These are phyloP conservation scores for Emmonsiellopsis sp. DNA, from an alignment of 2,329 filamentous ascomycete genomes.

Conservation along the genomic window DNA sequence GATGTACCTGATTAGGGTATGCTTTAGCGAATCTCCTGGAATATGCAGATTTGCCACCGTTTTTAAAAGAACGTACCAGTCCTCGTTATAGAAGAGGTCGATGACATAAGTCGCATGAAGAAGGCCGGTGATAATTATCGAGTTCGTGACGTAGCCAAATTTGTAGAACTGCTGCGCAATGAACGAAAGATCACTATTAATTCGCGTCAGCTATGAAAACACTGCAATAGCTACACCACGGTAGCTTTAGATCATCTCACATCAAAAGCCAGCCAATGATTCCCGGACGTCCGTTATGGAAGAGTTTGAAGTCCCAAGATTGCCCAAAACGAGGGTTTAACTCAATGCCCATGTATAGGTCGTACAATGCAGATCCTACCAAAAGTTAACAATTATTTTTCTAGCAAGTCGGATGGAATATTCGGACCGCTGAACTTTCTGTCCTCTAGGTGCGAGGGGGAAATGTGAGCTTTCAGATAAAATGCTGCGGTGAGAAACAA, in stretches of 20 bases:
- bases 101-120: conserved; percentile 39
- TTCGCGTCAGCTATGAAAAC: background rate
- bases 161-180: conserved; percentile 35
- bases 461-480: conserved; percentile 32
- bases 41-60: background rate
- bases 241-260: conserved; percentile 19
- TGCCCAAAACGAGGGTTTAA: conserved; percentile 37
- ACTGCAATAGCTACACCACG: background rate
- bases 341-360: conserved; percentile 41
- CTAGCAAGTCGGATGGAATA: background rate
- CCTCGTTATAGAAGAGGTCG: conserved; percentile 43
- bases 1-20: conserved; percentile 25
- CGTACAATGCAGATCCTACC: conserved; percentile 28
- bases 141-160: conserved; percentile 32
- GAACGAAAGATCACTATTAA: conserved; percentile 29
- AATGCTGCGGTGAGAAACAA: conserved; percentile 24
- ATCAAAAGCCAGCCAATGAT: conserved; percentile 42
- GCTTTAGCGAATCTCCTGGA: background rate
- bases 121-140: conserved; percentile 36
- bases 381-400: background rate
- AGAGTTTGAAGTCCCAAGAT: conserved; percentile 40
- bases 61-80: conserved; percentile 26
- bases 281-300: conserved; percentile 40
- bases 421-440: conserved; percentile 32
- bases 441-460: conserved; percentile 33